These are phyloP conservation scores for Flaveria trinervia DNA, from an alignment of 129 eudicot species.

Conservation along the genomic window DNA sequence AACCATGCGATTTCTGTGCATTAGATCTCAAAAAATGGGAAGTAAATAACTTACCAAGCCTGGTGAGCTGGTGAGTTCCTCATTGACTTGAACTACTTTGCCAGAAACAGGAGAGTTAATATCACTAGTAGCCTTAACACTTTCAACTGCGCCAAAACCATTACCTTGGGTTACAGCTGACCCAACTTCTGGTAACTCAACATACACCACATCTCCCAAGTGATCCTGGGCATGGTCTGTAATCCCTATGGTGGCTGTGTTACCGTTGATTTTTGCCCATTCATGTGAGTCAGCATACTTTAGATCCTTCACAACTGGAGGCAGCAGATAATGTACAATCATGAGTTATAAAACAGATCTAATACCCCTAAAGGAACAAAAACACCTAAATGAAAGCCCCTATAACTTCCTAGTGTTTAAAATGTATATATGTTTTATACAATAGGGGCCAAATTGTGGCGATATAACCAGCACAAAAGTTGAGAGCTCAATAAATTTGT, in stretches of 20 bases:
- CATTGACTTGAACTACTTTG: constrained; percentile 62
- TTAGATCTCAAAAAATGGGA: neutral
- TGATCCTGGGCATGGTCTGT: constrained; percentile 88
- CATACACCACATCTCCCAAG: constrained; percentile 84
- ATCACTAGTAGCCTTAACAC: constrained; percentile 81
- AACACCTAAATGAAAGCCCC: constrained; percentile 1
- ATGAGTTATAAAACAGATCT: neutral
- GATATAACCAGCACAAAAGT: constrained; percentile 7
- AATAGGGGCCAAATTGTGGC: neutral
- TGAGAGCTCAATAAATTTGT: neutral
- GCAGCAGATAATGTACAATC: neutral
- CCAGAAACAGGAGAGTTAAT: constrained; percentile 81
- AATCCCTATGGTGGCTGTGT: constrained; percentile 64
- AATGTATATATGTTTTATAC: neutral
- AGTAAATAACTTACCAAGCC: constrained; percentile 50
- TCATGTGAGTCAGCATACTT: constrained; percentile 80
- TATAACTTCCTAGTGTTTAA: neutral
- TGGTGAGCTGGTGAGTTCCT: constrained; percentile 53
- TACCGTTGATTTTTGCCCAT: constrained; percentile 79
- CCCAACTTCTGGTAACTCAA: constrained; percentile 70
- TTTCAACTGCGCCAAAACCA: constrained; percentile 78
- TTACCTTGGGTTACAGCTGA: constrained; percentile 50
- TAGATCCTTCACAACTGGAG: constrained; percentile 61
- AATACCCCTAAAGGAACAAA: constrained; percentile 1
- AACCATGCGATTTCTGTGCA: neutral